Evolutionary conservation across 192 early-diverging fungal species (phyloP).

Genomic region (Lunasporangiospora selenospora): DNA sequence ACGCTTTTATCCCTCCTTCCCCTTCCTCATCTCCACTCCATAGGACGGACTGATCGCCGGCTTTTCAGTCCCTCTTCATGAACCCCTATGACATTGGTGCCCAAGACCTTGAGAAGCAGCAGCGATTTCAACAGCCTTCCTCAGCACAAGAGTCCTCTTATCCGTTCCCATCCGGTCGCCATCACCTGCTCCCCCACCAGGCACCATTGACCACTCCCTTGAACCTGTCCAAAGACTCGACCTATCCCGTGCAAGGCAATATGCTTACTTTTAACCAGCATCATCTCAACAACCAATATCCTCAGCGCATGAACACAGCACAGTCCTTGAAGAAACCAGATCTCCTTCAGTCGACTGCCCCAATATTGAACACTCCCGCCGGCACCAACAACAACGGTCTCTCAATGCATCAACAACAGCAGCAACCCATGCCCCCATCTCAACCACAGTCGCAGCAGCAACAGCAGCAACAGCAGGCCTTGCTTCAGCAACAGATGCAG

Average conservation of each 20-base stretch:
- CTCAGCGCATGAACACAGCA: constrained; percentile 21
- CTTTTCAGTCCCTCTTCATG: constrained; percentile 16
- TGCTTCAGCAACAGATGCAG: constrained; percentile 21
- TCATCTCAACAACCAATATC: constrained; percentile 43
- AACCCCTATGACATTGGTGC: constrained; percentile 22
- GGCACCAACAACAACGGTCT: constrained; percentile 14
- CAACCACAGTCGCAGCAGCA: constrained; percentile 8
- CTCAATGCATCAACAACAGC: constrained; percentile 20
- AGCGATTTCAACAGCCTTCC: constrained; percentile 12
- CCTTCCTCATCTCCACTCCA: not conserved
- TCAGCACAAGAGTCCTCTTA: constrained; percentile 1
- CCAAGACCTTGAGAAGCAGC: constrained; percentile 16
- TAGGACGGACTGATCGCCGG: not conserved
- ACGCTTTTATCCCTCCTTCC: not conserved
- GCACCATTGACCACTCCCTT: not conserved
- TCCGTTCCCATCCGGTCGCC: constrained; percentile 3
- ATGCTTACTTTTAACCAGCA: constrained; percentile 48
- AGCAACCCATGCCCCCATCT: not conserved
- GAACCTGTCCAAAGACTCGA: not conserved
- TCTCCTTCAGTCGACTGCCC: constrained; percentile 17
- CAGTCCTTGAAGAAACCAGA: constrained; percentile 26
- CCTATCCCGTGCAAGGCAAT: constrained; percentile 9
- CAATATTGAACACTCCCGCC: constrained; percentile 8
- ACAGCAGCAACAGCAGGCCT: constrained; percentile 29
- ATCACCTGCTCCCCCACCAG: not conserved